Conservation (phyloP, 768 basidiomycete species). For the Hortiboletus flavorubellus region DNA sequence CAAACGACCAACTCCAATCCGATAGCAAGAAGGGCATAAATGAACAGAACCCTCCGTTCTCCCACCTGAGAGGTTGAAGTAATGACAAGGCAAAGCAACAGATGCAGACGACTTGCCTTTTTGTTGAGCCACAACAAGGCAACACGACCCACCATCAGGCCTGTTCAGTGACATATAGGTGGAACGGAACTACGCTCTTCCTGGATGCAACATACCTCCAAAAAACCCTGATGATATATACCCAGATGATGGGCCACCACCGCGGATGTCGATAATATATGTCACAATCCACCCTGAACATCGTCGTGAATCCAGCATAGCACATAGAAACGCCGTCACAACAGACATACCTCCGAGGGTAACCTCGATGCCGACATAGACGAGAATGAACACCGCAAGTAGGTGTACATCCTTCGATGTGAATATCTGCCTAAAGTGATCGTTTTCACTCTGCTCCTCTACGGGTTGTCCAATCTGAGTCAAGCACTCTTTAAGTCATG, state of each 20-base stretch:
- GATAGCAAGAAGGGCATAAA: constrained; percentile 52
- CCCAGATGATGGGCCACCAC: constrained; percentile 46
- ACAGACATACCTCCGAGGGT: constrained; percentile 36
- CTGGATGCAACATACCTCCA: constrained; percentile 39
- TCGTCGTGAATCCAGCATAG: background rate
- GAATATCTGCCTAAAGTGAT: constrained; percentile 51
- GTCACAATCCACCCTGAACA: constrained; percentile 68
- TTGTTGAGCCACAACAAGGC: constrained; percentile 50
- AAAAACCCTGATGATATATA: constrained; percentile 54
- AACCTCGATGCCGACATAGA: constrained; percentile 71
- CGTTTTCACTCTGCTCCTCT: constrained; percentile 35
- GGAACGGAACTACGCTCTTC: background rate
- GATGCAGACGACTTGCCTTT: constrained; percentile 33
- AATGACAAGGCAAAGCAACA: background rate
- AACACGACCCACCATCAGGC: constrained; percentile 56
- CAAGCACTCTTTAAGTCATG: constrained; percentile 44
- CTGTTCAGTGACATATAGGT: constrained; percentile 28
- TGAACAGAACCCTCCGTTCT: constrained; percentile 49
- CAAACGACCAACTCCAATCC: constrained; percentile 57
- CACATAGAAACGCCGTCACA: background rate
- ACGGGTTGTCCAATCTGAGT: constrained; percentile 48
- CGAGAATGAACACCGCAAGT: constrained; percentile 58
- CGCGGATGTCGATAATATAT: constrained; percentile 43
- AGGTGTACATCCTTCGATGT: constrained; percentile 52
- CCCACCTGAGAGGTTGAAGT: constrained; percentile 38